phyloP scores from a whole-genome alignment of 805 yeast genomes.

The Starmerella apis region DNA sequence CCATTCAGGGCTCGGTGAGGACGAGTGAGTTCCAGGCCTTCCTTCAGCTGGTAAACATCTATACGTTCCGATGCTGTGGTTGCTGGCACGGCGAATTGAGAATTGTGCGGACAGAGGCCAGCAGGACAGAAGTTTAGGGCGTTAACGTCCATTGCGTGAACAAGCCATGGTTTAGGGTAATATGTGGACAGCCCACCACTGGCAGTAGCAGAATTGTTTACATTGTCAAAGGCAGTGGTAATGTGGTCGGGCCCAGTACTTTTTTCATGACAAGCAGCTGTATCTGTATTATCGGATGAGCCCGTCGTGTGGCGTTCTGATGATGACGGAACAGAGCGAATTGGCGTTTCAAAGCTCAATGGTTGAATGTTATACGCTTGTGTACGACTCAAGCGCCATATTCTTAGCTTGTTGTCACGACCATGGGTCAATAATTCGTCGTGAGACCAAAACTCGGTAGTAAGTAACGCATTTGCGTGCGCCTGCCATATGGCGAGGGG shows the following conservation, averaged over 20 bases:
- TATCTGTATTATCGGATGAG: background rate
- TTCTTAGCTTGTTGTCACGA: constrained; percentile 44
- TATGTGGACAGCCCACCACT: background rate
- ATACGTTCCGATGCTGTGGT: constrained; percentile 52
- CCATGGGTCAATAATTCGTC: constrained; percentile 49
- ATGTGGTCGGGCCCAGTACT: too few relatives aligned
- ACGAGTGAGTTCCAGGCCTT: constrained; percentile 18
- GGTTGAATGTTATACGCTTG: constrained; percentile 29
- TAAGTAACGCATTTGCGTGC: constrained; percentile 44
- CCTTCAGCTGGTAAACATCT: constrained; percentile 45
- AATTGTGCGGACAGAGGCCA: constrained; percentile 30
- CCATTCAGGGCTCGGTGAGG: constrained; percentile 19
- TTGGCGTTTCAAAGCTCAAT: constrained; percentile 19
- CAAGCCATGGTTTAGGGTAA: constrained; percentile 30
- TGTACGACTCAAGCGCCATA: constrained; percentile 32
- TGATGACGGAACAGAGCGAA: background rate
- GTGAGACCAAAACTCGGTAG: constrained; percentile 36
- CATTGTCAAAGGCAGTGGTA: background rate
- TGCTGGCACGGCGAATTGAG: constrained; percentile 48
- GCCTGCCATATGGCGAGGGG: constrained; percentile 51
- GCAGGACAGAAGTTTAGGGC: constrained; percentile 62
- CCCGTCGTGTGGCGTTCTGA: background rate
- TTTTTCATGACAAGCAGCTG: too few relatives aligned
- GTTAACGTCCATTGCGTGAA: constrained; percentile 55
- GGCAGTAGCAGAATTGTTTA: background rate